Evolutionary conservation across 805 yeast genomes (phyloP).

Genomic region (Candida gorgasii): DNA sequence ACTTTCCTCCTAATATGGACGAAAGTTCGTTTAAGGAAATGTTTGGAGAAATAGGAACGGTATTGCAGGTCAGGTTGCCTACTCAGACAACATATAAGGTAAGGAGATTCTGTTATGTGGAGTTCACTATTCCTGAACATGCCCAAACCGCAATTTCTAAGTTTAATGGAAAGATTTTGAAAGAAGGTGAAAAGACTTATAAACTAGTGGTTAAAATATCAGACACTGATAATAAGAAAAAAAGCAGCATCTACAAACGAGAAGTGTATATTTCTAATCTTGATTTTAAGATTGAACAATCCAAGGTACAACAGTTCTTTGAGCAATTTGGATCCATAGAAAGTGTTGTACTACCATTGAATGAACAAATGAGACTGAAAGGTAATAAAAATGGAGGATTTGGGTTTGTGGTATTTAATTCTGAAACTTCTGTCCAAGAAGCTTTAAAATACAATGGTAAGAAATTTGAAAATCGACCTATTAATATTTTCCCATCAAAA

Average conservation of each 20-base stretch:
- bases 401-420: constrained; percentile 59
- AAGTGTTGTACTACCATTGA: constrained; percentile 49
- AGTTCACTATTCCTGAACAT: constrained; percentile 43
- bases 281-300: constrained; percentile 45
- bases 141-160: constrained; percentile 45
- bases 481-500: constrained; percentile 42
- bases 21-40: constrained; percentile 37
- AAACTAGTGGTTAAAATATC: constrained; percentile 61
- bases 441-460: constrained; percentile 47
- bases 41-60: constrained; percentile 42
- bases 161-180: constrained; percentile 43
- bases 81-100: constrained; percentile 34
- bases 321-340: constrained; percentile 54
- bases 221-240: constrained; percentile 45
- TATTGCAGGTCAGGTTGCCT: constrained; percentile 62
- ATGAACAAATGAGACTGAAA: constrained; percentile 28
- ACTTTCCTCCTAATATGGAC: constrained; percentile 61
- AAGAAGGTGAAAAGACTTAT: constrained; percentile 24
- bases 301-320: constrained; percentile 43
- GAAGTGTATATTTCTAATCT: constrained; percentile 34
- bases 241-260: constrained; percentile 12
- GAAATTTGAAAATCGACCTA: constrained; percentile 45
- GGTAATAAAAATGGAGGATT: constrained; percentile 55
- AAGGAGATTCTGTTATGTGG: constrained; percentile 76
- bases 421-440: constrained; percentile 43